These are phyloP conservation scores for Aphanomyces astaci DNA, from an alignment of 352 stramenopile genomes.

Conservation along the genomic window DNA sequence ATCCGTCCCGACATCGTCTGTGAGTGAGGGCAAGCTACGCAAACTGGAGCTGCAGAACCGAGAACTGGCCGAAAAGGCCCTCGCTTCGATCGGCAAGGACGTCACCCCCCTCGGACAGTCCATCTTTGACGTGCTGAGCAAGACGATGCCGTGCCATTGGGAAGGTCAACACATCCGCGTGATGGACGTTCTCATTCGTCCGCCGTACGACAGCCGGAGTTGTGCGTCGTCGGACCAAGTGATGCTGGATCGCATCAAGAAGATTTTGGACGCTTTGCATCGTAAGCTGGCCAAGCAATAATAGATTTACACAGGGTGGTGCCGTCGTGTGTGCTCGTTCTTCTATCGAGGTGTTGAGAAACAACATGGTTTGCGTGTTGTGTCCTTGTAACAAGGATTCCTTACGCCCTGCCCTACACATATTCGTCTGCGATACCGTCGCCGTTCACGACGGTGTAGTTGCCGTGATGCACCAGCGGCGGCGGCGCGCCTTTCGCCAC, in stretches of 20 bases:
- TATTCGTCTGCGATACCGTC: neutral
- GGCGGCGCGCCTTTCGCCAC: neutral
- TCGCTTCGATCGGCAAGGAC: constrained; percentile 73
- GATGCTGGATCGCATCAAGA: constrained; percentile 73
- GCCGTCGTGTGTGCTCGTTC: too few relatives aligned
- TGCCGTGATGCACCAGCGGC: neutral
- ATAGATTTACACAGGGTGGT: neutral
- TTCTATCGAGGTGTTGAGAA: too few relatives aligned
- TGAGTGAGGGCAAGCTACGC: constrained; percentile 64
- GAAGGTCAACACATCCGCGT: constrained; percentile 73
- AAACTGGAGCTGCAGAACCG: constrained; percentile 74
- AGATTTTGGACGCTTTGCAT: constrained; percentile 47
- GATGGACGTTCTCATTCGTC: constrained; percentile 79
- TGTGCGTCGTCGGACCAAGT: constrained; percentile 66
- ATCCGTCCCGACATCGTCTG: neutral
- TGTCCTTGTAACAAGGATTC: too few relatives aligned
- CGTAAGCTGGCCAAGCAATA: constrained; percentile 8
- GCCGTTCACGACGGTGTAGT: neutral
- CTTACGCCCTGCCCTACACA: too few relatives aligned
- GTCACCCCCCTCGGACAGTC: constrained; percentile 59
- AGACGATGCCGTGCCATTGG: constrained; percentile 85
- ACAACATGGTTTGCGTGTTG: too few relatives aligned
- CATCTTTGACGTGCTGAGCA: constrained; percentile 85
- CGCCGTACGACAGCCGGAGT: constrained; percentile 71
- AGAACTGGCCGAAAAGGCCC: constrained; percentile 46